Percentiles rank a stretch among this genome's conserved stretches.
These are phyloP conservation scores for Aspergillus sp. DNA, from an alignment of 2,329 filamentous ascomycete species.

Conservation along the genomic window DNA sequence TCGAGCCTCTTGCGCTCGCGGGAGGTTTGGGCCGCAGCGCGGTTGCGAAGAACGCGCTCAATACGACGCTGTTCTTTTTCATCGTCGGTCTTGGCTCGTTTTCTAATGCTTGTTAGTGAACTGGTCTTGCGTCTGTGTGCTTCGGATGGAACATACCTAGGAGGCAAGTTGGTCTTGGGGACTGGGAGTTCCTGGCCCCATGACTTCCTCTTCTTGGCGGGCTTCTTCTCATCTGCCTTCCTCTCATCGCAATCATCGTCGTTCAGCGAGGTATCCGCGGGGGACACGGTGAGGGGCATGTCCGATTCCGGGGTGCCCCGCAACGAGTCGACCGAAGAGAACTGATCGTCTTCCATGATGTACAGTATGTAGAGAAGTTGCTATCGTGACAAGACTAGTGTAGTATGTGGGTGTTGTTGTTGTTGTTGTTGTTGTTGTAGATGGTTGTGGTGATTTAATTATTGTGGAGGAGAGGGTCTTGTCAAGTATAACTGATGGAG, in stretches of 20 bases:
- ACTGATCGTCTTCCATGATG: conserved; percentile 25
- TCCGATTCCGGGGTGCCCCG: conserved; percentile 26
- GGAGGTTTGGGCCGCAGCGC: conserved; percentile 92
- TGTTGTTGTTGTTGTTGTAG: background rate
- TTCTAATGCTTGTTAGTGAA: conserved; percentile 46
- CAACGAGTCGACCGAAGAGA: conserved; percentile 26
- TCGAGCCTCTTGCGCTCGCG: conserved; percentile 85
- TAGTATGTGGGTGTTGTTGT: conserved; percentile 1
- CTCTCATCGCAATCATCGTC: conserved; percentile 15
- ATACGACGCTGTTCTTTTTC: conserved; percentile 98
- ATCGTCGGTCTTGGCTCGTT: conserved; percentile 97
- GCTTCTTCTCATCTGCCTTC: conserved; percentile 58
- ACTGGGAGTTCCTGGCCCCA: conserved; percentile 97
- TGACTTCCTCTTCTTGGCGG: conserved; percentile 89
- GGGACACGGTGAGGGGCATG: conserved; percentile 35
- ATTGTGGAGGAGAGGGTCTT: background rate
- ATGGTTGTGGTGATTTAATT: background rate
- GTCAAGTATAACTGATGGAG: background rate
- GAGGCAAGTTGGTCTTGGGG: conserved; percentile 92
- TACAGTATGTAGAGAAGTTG: background rate
- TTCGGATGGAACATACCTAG: conserved; percentile 56
- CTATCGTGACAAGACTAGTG: conserved; percentile 1
- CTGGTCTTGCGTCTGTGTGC: background rate
- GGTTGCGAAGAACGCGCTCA: conserved; percentile 92
- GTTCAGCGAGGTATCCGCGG: conserved; percentile 32